Evolutionary conservation across 345 rosid genomes (phyloP).

Genomic region (Acer saccharum): DNA sequence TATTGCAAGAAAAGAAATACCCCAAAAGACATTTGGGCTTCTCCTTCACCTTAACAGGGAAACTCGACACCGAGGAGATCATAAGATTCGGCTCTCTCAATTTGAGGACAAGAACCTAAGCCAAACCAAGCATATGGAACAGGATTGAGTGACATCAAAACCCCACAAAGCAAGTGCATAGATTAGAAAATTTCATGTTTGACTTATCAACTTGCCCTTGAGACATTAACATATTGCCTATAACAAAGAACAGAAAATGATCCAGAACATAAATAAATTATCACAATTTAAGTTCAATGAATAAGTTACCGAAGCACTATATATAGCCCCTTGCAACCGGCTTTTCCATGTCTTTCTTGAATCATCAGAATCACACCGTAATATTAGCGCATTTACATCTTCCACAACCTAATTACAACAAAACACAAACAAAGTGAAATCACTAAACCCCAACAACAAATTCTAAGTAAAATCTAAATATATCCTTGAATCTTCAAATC

Average conservation of each 20-base stretch:
- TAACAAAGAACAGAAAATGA: neutral
- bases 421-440: conserved; percentile 21
- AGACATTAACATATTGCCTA: neutral
- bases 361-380: conserved; percentile 73
- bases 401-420: conserved; percentile 64
- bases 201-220: neutral
- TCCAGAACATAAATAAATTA: neutral
- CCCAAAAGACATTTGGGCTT: too few species aligned
- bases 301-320: conserved; percentile 73
- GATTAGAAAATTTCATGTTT: conserved; percentile 1
- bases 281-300: conserved; percentile 8
- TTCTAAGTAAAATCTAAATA: conserved; percentile 13
- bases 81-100: neutral
- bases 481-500: conserved; percentile 16
- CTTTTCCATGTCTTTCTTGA: conserved; percentile 76
- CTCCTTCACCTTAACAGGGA: neutral
- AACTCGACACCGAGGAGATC: neutral
- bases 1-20: too few species aligned
- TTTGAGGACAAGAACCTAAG: conserved; percentile 2
- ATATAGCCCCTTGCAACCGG: conserved; percentile 86
- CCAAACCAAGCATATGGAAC: neutral
- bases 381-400: conserved; percentile 74
- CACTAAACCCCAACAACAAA: conserved; percentile 2
- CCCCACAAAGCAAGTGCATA: neutral
- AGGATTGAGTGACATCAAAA: neutral